Conservation (phyloP, 768 basidiomycete species). For the Mycena metata region DNA sequence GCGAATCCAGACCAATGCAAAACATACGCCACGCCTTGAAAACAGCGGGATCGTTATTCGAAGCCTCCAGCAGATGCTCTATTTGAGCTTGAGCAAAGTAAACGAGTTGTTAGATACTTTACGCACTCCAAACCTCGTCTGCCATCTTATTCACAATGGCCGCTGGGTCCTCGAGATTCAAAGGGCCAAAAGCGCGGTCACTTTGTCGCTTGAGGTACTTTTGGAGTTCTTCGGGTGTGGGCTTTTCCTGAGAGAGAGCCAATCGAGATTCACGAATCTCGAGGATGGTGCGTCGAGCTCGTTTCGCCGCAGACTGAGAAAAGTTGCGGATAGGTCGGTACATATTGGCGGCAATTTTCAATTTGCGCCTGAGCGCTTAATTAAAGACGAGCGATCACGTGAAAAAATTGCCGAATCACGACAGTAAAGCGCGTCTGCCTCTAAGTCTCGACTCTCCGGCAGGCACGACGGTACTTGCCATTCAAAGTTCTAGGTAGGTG, state of each 20-base stretch:
- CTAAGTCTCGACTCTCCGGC: too few relatives aligned
- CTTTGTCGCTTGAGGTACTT: slow-evolving; percentile 21
- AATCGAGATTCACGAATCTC: slow-evolving; percentile 19
- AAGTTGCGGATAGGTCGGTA: slow-evolving; percentile 5
- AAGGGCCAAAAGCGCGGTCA: slow-evolving; percentile 30
- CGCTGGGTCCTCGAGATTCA: slow-evolving; percentile 12
- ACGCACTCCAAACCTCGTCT: slow-evolving; percentile 38
- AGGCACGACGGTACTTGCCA: too few relatives aligned
- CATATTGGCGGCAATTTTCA: too few relatives aligned
- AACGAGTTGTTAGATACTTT: background rate
- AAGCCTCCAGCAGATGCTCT: slow-evolving; percentile 29
- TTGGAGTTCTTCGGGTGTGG: slow-evolving; percentile 23
- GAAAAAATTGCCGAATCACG: background rate
- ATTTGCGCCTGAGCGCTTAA: too few relatives aligned
- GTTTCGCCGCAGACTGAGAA: slow-evolving; percentile 21
- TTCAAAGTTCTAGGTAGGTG: too few relatives aligned
- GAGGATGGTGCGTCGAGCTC: slow-evolving; percentile 25
- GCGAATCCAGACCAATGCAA: background rate
- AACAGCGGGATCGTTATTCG: slow-evolving; percentile 33
- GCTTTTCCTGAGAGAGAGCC: background rate
- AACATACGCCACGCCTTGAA: slow-evolving; percentile 36
- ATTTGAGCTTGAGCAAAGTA: background rate
- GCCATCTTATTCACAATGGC: slow-evolving; percentile 25
- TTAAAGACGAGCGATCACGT: slow-evolving; percentile 9
- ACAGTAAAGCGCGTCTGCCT: too few relatives aligned